Base-by-base conservation (phyloP, 1,139 yeast species). In the Wickerhamomyces sp. region DNA sequence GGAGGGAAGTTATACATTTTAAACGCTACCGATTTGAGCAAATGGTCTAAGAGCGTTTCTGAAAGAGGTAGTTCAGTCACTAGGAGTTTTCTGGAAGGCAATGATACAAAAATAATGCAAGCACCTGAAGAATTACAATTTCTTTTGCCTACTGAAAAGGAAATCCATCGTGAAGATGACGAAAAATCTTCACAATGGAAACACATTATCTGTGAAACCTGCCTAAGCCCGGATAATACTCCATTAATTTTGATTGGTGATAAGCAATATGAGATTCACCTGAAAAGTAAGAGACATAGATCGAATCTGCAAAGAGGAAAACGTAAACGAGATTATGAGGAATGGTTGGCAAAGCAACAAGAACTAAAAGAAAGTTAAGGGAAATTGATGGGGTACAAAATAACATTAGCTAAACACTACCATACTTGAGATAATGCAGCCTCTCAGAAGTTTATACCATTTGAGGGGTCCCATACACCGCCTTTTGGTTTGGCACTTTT, bases 221-320 rank as follows among this genome's bases (percentile, higher is more conserved):
- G 98, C 56, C 64, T 62, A n/a, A 81, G 76, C 49, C 64, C 67
- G 29, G 65, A 70, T 4, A 81, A 81, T 3, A 64, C 74, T 7
- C 72, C 76, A 0, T 60, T 84, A 18, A 72, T 86, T 1, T 73
- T 86, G 1, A 80, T 92, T 8, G 97, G 97, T 0, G 78, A 79
- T 37, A 75, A 72, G 4, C 82, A 74, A 37, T 88, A 89, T 83
- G 61, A 72, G 5, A 68, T 72, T 4, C 98, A 92, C 59, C 43
- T 78, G 35, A 64, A 67, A 20, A 81, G 96, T 44, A 68, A 78
- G 44, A 70, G 85, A 41, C 96, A 88, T 49, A 65, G 68, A 38
- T 60, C 67, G 7, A 65, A 64, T 37, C 32, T 66, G n/a, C 60
- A 61, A 15, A 59, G 69, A 39, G 69, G 68, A 1, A 59, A 64